These are phyloP conservation scores for Neurospora terricola DNA, from an alignment of 495 filamentous ascomycete species.

Conservation along the genomic window DNA sequence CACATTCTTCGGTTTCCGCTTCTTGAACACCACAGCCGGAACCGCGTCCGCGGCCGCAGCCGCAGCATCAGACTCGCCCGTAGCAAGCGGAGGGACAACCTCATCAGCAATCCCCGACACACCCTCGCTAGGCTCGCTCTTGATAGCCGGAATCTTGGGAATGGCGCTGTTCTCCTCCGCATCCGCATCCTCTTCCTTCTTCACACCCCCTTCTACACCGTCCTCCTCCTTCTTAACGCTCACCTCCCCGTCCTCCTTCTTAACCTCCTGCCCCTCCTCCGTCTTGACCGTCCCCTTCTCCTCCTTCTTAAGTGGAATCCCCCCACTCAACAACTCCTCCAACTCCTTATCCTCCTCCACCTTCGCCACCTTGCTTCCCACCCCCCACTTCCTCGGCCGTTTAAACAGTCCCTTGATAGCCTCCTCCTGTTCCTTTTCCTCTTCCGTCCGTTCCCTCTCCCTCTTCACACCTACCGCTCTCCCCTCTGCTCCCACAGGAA, in stretches of 20 bases:
- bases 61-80: background rate
- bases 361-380: conserved; percentile 55
- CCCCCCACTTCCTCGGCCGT: conserved; percentile 63
- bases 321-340: conserved; percentile 57
- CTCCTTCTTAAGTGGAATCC: conserved; percentile 20
- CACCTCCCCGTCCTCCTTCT: conserved; percentile 5
- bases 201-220: conserved; percentile 1
- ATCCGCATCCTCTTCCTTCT: conserved; percentile 8
- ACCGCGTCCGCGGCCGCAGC: background rate
- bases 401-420: conserved; percentile 46
- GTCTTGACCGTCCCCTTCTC: conserved; percentile 16
- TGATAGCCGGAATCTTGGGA: conserved; percentile 1
- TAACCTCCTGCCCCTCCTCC: conserved; percentile 16
- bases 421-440: conserved; percentile 53
- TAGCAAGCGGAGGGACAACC: background rate
- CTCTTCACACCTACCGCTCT: conserved; percentile 56
- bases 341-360: conserved; percentile 57
- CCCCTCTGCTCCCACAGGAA: conserved; percentile 24
- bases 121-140: conserved; percentile 14
- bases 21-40: conserved; percentile 67
- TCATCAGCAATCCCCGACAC: background rate
- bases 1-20: conserved; percentile 74
- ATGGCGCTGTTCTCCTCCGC: background rate
- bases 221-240: conserved; percentile 21
- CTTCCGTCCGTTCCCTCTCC: conserved; percentile 52